Evolutionary conservation across 2,329 filamentous ascomycete genomes (phyloP), one percentile per base, ranked within the genome.

Genomic region (Albifimbria verrucaria): DNA sequence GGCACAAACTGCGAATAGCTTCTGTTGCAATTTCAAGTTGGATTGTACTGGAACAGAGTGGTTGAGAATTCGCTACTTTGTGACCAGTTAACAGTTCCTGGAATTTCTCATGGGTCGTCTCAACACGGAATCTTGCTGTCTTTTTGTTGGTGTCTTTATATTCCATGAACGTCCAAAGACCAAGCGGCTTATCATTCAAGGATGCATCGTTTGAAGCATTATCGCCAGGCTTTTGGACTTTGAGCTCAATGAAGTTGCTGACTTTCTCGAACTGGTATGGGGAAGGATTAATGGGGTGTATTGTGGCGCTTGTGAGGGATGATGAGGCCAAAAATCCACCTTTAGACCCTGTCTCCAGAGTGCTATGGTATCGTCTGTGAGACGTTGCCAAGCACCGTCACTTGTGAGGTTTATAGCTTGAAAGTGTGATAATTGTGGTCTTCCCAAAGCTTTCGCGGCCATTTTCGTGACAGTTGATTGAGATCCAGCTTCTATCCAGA

Each of bases 251-350:
- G 73, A 73, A 76, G 49, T 76, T 73, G 0, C 60, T 51, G 0
- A 59, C 45, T 41, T 70, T 68, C 17, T 75, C 72, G 52, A 77
- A 77, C 44, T 76, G 73, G 52, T 77, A 76, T 0, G 73, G 70
- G 74, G 74, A 0, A 77, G 60, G 0, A 67, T 26, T 3, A 73
- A 21, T 0, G 49, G 54, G 0, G 44, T 44, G 26, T 66, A 59
- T 0, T 58, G 48, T 2, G n/a, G 1, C 0, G 54, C 65, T 49
- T 77, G 71, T 0, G 6, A 23, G 5, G 25, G 20, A 25, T 55
- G 68, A 43, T 73, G 69, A 1, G 62, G 48, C 77, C 77, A 79
- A 59, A 69, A 74, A 0, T 64, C 51, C 0, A 69, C 55, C 0
- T 45, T 32, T 1, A 73, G 3, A 0, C 76, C 75, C 2, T 59